phyloP scores from a whole-genome alignment of 495 filamentous ascomycete genomes.

The Beverwykella pulmonaria region DNA sequence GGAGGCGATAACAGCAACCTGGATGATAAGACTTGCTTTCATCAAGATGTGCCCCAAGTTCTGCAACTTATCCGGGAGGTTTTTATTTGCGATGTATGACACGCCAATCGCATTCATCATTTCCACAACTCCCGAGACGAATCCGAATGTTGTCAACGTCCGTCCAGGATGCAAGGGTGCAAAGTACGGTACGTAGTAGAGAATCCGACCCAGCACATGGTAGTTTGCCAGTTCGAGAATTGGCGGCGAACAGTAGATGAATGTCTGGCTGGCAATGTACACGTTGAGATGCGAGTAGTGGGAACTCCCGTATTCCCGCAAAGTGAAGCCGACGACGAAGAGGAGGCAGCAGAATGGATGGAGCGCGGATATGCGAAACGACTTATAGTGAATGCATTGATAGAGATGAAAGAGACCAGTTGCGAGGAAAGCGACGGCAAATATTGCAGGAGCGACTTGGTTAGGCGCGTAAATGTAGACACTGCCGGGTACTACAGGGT shows the following conservation, averaged over 20 bases:
- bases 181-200: constrained; percentile 74
- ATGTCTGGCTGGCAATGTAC: constrained; percentile 62
- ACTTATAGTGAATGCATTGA: constrained; percentile 47
- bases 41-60: constrained; percentile 60
- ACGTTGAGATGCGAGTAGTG: constrained; percentile 55
- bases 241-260: constrained; percentile 69
- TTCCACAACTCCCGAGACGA: constrained; percentile 61
- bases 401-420: not conserved
- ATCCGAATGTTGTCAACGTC: constrained; percentile 68
- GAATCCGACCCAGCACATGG: constrained; percentile 67
- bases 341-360: constrained; percentile 54
- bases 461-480: constrained; percentile 11
- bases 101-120: constrained; percentile 65
- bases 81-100: constrained; percentile 53
- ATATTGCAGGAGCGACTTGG: not conserved
- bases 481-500: constrained; percentile 5
- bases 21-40: constrained; percentile 64
- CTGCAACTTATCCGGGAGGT: constrained; percentile 49
- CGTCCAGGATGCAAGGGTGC: constrained; percentile 73
- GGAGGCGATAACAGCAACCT: constrained; percentile 60
- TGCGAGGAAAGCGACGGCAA: constrained; percentile 1
- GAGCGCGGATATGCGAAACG: constrained; percentile 58
- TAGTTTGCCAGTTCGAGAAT: constrained; percentile 72
- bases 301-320: constrained; percentile 60
- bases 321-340: constrained; percentile 61